These are phyloP conservation scores for Fusarium sp. DNA, from an alignment of 2,329 filamentous ascomycete genomes.

Conservation along the genomic window DNA sequence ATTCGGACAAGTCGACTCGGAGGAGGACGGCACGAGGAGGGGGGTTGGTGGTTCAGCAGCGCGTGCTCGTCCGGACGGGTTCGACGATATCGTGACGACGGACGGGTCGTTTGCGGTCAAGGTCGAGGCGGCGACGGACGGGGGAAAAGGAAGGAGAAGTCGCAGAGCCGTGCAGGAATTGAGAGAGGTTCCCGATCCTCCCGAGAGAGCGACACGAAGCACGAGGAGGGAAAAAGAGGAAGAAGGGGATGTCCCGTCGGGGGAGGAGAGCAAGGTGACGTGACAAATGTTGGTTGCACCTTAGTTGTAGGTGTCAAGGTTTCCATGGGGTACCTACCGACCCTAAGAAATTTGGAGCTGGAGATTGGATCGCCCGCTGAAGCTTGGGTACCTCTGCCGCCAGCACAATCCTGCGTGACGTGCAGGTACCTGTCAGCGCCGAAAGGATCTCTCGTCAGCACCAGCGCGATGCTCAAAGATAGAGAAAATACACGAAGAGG, in stretches of 20 bases:
- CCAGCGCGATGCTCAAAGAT: neutral
- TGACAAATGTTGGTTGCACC: slow-evolving; percentile 40
- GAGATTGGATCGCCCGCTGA: slow-evolving; percentile 31
- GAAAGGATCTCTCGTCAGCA: neutral
- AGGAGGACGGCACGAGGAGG: neutral
- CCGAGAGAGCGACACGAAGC: slow-evolving; percentile 18
- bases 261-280: slow-evolving; percentile 27
- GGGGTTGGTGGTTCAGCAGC: slow-evolving; percentile 7
- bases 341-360: slow-evolving; percentile 40
- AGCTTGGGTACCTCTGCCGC: slow-evolving; percentile 34
- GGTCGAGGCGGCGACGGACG: slow-evolving; percentile 3
- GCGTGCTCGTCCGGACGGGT: slow-evolving; percentile 5
- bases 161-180: slow-evolving; percentile 4
- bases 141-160: slow-evolving; percentile 11
- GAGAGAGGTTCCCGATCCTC: neutral
- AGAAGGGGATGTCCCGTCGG: slow-evolving; percentile 10
- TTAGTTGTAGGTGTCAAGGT: slow-evolving; percentile 37
- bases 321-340: slow-evolving; percentile 27
- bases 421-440: slow-evolving; percentile 28
- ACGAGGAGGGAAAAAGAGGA: slow-evolving; percentile 21
- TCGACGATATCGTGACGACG: slow-evolving; percentile 26
- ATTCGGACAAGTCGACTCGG: no score
- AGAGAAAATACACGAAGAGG: neutral
- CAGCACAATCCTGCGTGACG: slow-evolving; percentile 9
- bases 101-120: slow-evolving; percentile 37